These are phyloP conservation scores for Aspergillus leporis DNA, from an alignment of 495 filamentous ascomycete genomes.

Conservation along the genomic window DNA sequence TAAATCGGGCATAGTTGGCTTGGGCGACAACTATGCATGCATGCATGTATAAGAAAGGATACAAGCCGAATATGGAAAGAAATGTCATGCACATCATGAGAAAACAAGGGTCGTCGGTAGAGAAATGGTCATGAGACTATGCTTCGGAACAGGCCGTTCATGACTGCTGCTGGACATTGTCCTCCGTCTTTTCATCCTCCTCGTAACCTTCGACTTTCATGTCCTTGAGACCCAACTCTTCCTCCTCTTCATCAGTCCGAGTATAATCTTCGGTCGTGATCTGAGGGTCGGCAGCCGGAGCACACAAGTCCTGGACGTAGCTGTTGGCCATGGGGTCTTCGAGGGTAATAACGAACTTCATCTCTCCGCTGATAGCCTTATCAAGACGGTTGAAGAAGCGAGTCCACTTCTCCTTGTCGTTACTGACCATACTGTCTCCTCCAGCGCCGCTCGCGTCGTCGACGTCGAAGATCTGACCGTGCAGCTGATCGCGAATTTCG, in stretches of 20 bases:
- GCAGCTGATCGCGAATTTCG: slow-evolving; percentile 86
- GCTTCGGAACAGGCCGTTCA: slow-evolving; percentile 16
- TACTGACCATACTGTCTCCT: slow-evolving; percentile 70
- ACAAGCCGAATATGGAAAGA: slow-evolving; percentile 18
- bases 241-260: slow-evolving; percentile 85
- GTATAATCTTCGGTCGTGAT: slow-evolving; percentile 82
- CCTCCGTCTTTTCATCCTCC: slow-evolving; percentile 42
- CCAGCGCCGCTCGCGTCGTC: slow-evolving; percentile 53
- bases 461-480: slow-evolving; percentile 79
- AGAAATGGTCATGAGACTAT: slow-evolving; percentile 9
- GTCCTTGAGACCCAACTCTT: slow-evolving; percentile 83
- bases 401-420: slow-evolving; percentile 70
- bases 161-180: slow-evolving; percentile 24
- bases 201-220: slow-evolving; percentile 93
- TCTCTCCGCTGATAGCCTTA: slow-evolving; percentile 75
- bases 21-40: slow-evolving; percentile 4
- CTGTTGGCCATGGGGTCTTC: slow-evolving; percentile 86
- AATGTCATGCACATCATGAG: slow-evolving; percentile 34
- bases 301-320: slow-evolving; percentile 86
- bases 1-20: slow-evolving; percentile 18
- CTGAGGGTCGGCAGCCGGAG: slow-evolving; percentile 73
- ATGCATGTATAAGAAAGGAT: slow-evolving; percentile 27
- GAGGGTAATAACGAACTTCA: slow-evolving; percentile 82
- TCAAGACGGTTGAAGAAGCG: slow-evolving; percentile 76
- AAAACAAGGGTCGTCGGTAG: slow-evolving; percentile 22